These are phyloP conservation scores for Quercus phellos DNA, from an alignment of 331 rosid species.

Conservation along the genomic window DNA sequence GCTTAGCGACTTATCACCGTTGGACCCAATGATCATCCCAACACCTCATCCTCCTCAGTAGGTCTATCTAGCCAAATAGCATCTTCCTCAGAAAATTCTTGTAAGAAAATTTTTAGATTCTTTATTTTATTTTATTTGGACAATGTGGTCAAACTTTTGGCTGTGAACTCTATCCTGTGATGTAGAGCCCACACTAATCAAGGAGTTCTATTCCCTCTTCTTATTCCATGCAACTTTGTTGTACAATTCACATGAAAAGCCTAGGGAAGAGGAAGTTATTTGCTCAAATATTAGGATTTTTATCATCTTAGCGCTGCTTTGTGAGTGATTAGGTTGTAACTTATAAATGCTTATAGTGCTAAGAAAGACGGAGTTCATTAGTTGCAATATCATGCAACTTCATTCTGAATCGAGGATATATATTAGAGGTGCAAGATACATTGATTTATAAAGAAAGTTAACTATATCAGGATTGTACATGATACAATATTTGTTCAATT, in stretches of 20 bases:
- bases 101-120: background rate
- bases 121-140: background rate
- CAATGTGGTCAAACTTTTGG: constrained; percentile 5
- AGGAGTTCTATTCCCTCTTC: background rate
- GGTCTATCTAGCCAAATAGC: no score
- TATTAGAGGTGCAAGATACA: background rate
- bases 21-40: no score
- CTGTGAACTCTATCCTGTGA: background rate
- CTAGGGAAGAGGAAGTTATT: background rate
- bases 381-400: constrained; percentile 2
- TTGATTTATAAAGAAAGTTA: background rate
- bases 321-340: background rate
- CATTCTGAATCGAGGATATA: background rate
- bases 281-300: background rate
- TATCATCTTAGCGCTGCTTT: background rate
- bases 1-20: no score
- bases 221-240: no score
- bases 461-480: background rate
- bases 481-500: background rate
- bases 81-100: no score
- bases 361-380: background rate
- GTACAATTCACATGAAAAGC: background rate
- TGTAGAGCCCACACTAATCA: background rate
- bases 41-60: no score
- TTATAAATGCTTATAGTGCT: background rate